Evolutionary conservation across 1,284 basidiomycete genomes (phyloP).

Genomic region (Sutorius eximius): DNA sequence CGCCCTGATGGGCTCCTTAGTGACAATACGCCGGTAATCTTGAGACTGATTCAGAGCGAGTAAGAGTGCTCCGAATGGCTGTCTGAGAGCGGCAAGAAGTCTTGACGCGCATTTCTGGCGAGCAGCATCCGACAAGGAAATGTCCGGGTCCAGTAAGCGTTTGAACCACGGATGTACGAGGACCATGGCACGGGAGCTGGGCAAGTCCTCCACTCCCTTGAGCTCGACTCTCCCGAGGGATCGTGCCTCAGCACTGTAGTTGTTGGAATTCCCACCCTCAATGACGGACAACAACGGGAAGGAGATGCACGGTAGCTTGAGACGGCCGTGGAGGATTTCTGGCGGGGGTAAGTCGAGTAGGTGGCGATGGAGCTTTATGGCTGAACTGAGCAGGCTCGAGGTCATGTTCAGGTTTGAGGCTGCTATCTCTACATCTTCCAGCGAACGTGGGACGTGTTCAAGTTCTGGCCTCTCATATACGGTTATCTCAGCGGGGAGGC

Average conservation of each 20-base stretch:
- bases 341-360: neutral
- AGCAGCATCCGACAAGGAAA: neutral
- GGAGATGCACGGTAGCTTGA: conserved; percentile 3
- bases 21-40: conserved; percentile 1
- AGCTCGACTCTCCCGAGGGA: neutral
- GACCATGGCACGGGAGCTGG: neutral
- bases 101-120: neutral
- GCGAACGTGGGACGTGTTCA: neutral
- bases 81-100: conserved; percentile 5
- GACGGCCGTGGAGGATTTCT: conserved; percentile 4
- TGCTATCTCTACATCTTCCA: neutral
- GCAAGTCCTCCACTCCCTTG: neutral
- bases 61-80: conserved; percentile 13
- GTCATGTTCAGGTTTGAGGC: neutral
- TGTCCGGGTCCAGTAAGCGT: neutral
- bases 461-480: conserved; percentile 2
- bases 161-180: conserved; percentile 1
- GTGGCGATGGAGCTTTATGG: neutral
- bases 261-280: neutral
- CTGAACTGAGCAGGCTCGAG: neutral
- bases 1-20: conserved; percentile 5
- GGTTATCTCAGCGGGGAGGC: conserved; percentile 12
- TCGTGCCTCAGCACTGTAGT: neutral
- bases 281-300: neutral
- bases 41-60: neutral